Base-by-base conservation (phyloP, 2,329 filamentous ascomycete species). In the Didymella pomorum region DNA sequence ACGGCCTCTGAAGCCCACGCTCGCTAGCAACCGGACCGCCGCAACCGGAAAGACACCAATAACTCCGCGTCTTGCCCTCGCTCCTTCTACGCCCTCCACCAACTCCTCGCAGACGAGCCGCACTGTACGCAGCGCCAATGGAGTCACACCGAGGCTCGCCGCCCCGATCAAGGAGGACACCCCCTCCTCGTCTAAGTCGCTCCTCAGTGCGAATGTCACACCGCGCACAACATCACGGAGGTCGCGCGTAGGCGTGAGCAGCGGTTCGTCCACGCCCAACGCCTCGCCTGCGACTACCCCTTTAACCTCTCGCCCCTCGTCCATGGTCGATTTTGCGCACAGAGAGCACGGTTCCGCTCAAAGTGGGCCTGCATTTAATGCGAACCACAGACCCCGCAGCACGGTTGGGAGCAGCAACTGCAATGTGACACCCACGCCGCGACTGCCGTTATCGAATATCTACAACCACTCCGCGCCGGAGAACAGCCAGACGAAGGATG, bases 191-290 rank as follows among this genome's bases (percentile, higher is more conserved):
- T 79, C 82, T 28, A 80, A 83, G 48, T 71, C 84, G 49, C 86
- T 86, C 67, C 78, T 92, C 43, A 86, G 77, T 76, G 84, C 79
- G 74, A 93, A 91, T 74, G 80, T 93, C 72, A 96, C 93, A 3
- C 91, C 92, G 49, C 87, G 93, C 64, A 92, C 92, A 9, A 89
- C 89, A 9, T 82, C 87, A 47, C 85, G 93, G 61, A 91, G 87
- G 73, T 87, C 82, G 66, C 87, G 92, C 26, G 72, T 74, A 2
- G 72, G 73, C 65, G 85, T 88, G 56, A 87, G 91, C 73, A 92
- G 89, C 74, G 78, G 84, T 25, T 84, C 82, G 58, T 85, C 84
- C 29, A 92, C 92, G 1, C 89, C 91, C 3, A 85, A 77, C 61
- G 83, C 81, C 56, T 89, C 87, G 0, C 86, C 87, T 5, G 84